Evolutionary conservation across 129 eudicot species (phyloP), one percentile per base, ranked within the genome.

Genomic region (Saposhnikovia divaricata): DNA sequence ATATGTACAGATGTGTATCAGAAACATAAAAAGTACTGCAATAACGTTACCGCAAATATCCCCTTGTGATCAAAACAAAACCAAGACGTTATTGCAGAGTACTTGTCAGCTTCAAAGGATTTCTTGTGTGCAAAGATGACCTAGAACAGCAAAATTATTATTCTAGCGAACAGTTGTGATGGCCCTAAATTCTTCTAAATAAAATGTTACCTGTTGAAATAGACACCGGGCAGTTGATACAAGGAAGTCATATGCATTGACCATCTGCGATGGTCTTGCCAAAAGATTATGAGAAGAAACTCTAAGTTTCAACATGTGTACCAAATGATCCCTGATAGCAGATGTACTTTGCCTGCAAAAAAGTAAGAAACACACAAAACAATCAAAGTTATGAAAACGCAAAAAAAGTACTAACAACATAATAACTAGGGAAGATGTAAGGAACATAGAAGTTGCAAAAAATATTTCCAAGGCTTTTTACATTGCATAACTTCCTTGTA

Each of bases 111-210:
- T 72, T 83, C 88, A 65, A 96, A 96, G 48, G 98, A 92, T 82
- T 88, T 92, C 69, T 83, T 84, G 71, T 92, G 99, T 6, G 94
- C 88, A 85, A 72, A 82, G 82, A 96, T 87, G n/a, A 92, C 91
- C 98, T 93, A 78, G 80, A 82, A 39, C 59, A 46, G 75, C 34
- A 50, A 72, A 81, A 59, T 57, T 40, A 37, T 75, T 83, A 57
- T 37, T 43, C 38, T 4, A 19, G 25, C 19, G 39, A 34, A 37
- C 71, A 84, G 51, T 34, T 76, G 37, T 57, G 47, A 61, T 76
- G 47, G 51, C 40, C 48, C 46, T 28, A 61, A 9, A 28, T 53
- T 51, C 80, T 70, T 75, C 27, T 21, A 31, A 55, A 53, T 44
- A 27, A 46, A 66, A 48, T 37, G 61, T 38, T 79, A 89, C 98